phyloP scores from a whole-genome alignment of 2,329 filamentous ascomycete species.

The Aspergillus caelatus region DNA sequence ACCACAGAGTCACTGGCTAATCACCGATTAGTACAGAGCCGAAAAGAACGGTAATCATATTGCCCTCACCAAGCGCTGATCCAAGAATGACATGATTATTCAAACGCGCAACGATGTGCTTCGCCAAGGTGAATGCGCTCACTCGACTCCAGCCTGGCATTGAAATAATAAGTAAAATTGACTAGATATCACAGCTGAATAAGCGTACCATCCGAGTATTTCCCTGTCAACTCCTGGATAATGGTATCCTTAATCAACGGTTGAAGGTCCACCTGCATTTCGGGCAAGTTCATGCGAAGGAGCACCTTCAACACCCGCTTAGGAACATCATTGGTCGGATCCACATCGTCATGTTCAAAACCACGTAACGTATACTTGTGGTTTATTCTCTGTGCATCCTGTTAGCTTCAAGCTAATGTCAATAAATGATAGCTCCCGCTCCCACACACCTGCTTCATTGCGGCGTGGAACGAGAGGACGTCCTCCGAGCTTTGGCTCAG shows the following conservation, averaged over 20 bases:
- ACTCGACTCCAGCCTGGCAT: not conserved
- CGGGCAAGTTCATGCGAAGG: not conserved
- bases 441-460: not conserved
- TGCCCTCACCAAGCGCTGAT: not conserved
- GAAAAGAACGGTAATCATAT: not conserved
- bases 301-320: conserved; percentile 2
- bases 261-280: not conserved
- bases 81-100: not conserved
- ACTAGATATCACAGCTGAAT: too few species aligned
- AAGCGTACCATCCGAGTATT: too few species aligned
- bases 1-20: not conserved
- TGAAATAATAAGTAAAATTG: not conserved
- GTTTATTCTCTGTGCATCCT: not conserved
- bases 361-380: conserved; percentile 1
- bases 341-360: conserved; percentile 1
- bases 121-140: not conserved
- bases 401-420: too few species aligned
- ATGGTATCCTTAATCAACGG: not conserved
- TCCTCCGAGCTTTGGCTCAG: not conserved
- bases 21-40: too few species aligned
- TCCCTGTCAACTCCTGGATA: not conserved
- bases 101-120: not conserved
- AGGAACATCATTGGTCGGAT: conserved; percentile 1
- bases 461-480: not conserved
- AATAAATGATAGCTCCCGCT: not conserved